Evolutionary conservation across 148 eudicot genomes (phyloP).

Genomic region (Simmondsia chinensis): DNA sequence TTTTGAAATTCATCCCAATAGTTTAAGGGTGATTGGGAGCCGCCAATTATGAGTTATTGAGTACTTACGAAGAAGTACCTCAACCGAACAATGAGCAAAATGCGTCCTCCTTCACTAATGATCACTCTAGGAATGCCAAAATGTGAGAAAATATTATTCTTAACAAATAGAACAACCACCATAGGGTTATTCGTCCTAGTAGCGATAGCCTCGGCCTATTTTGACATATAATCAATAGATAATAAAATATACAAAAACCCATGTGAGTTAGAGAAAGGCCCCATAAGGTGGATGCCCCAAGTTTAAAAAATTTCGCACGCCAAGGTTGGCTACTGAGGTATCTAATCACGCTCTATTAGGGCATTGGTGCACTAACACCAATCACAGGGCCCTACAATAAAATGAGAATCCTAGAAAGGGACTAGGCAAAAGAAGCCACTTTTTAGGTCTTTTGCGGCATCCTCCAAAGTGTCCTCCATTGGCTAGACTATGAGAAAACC

Average conservation of each 20-base stretch:
- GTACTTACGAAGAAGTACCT: not conserved
- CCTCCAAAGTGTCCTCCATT: not conserved
- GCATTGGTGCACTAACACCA: not conserved
- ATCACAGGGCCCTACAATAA: not conserved
- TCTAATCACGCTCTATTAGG: not conserved
- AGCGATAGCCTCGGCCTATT: not conserved
- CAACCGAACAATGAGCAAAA: not conserved
- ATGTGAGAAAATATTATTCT: not conserved
- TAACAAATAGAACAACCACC: not conserved
- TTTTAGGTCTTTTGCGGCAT: not conserved
- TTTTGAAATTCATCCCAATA: no score
- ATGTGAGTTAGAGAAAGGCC: not conserved
- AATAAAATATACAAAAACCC: not conserved
- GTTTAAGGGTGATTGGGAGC: no score
- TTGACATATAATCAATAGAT: slow-evolving; percentile 1
- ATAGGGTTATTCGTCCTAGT: not conserved
- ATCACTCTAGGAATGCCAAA: not conserved
- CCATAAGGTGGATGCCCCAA: slow-evolving; percentile 5
- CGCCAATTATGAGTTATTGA: no score
- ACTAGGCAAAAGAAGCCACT: no score
- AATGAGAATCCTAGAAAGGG: not conserved
- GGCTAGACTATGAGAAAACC: not conserved
- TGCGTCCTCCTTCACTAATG: not conserved
- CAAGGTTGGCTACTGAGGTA: no score
- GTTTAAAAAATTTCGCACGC: not conserved